phyloP scores from a whole-genome alignment of 176 grass and related monocot genomes.

The Neostapfia colusana region DNA sequence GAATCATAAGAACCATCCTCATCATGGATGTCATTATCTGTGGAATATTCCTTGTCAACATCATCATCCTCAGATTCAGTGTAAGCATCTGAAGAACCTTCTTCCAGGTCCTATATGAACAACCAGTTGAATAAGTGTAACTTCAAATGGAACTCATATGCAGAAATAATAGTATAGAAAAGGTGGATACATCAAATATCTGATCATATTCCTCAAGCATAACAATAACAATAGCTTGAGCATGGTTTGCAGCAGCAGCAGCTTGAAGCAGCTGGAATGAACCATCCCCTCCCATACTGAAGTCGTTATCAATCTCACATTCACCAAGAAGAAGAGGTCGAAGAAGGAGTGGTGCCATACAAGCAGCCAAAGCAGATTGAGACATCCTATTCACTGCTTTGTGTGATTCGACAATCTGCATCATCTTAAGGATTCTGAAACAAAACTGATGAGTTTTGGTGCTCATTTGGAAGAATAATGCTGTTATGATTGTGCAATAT shows the following conservation, averaged over 20 bases:
- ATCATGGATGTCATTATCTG: constrained; percentile 69
- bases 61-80: constrained; percentile 66
- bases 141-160: constrained; percentile 30
- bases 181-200: constrained; percentile 83
- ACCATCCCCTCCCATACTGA: constrained; percentile 79
- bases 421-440: constrained; percentile 98
- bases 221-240: constrained; percentile 93
- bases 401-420: constrained; percentile 71
- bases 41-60: constrained; percentile 77
- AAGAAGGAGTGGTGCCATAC: constrained; percentile 97
- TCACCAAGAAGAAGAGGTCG: constrained; percentile 88
- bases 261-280: constrained; percentile 94
- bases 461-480: constrained; percentile 16
- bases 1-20: constrained; percentile 73
- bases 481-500: constrained; percentile 23
- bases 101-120: constrained; percentile 63
- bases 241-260: constrained; percentile 94
- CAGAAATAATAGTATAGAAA: constrained; percentile 25
- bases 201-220: constrained; percentile 89
- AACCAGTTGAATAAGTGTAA: constrained; percentile 38
- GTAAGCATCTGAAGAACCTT: constrained; percentile 84
- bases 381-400: constrained; percentile 95
- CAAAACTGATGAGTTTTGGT: constrained; percentile 42
- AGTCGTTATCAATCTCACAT: constrained; percentile 84
- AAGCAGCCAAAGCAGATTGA: constrained; percentile 89